These are phyloP conservation scores for Rehmannia glutinosa DNA, from an alignment of 257 asterid species.

Conservation along the genomic window DNA sequence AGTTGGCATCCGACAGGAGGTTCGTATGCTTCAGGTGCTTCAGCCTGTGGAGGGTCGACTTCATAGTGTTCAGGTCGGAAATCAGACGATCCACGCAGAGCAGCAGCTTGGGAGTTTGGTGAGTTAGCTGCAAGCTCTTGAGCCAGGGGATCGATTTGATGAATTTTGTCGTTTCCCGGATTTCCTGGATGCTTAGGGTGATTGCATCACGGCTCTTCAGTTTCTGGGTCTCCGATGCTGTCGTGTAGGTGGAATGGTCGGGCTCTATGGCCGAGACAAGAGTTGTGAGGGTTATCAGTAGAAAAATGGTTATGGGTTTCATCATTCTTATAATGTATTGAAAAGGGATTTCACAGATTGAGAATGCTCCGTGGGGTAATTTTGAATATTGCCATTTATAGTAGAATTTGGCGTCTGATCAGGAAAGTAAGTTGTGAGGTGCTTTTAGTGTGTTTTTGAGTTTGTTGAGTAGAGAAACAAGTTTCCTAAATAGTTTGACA, in stretches of 20 bases:
- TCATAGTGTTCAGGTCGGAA: neutral
- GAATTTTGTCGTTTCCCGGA: neutral
- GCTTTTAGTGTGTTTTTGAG: constrained; percentile 20
- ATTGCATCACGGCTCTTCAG: constrained; percentile 16
- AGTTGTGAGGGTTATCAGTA: constrained; percentile 13
- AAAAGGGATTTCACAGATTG: neutral
- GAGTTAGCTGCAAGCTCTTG: neutral
- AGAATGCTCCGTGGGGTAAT: neutral
- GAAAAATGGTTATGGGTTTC: neutral
- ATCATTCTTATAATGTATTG: neutral
- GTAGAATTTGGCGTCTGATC: neutral
- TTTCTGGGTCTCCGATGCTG: neutral
- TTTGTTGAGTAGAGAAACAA: constrained; percentile 13
- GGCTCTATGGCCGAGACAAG: neutral
- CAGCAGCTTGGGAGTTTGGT: neutral
- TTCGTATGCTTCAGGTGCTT: neutral
- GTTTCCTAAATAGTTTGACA: too few species aligned
- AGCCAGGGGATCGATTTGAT: neutral
- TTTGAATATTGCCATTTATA: constrained; percentile 9
- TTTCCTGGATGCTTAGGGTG: constrained; percentile 12
- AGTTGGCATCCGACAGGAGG: neutral
- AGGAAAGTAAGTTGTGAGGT: constrained; percentile 2
- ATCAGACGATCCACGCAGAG: constrained; percentile 2
- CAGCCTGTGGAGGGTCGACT: neutral
- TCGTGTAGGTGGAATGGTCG: too few species aligned